These are phyloP conservation scores for Aspergillus sclerotialis DNA, from an alignment of 2,329 filamentous ascomycete genomes.

Conservation along the genomic window DNA sequence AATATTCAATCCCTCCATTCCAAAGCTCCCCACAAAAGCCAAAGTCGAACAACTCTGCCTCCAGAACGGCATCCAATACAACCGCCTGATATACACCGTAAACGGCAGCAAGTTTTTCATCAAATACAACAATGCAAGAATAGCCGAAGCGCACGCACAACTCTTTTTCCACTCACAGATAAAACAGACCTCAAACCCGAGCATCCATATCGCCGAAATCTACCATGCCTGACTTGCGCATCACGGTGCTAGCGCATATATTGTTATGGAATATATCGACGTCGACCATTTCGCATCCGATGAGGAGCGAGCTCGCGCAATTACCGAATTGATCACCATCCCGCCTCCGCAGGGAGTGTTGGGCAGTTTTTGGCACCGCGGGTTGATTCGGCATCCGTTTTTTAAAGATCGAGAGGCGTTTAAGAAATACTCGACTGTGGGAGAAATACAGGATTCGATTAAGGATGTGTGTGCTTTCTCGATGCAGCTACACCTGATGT, in stretches of 20 bases:
- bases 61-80: not conserved
- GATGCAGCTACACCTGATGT: not conserved
- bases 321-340: slow-evolving; percentile 8
- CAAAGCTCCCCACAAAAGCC: not conserved
- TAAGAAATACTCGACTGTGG: not conserved
- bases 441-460: not conserved
- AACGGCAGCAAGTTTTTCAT: slow-evolving; percentile 2
- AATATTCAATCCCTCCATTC: not conserved
- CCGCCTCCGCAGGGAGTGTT: slow-evolving; percentile 1
- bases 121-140: slow-evolving; percentile 4
- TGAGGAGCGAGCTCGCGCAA: slow-evolving; percentile 6
- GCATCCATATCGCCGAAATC: slow-evolving; percentile 6
- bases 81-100: slow-evolving; percentile 1
- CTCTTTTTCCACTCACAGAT: slow-evolving; percentile 4
- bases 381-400: slow-evolving; percentile 8
- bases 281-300: slow-evolving; percentile 3
- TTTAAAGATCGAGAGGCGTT: slow-evolving; percentile 4
- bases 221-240: slow-evolving; percentile 4
- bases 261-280: slow-evolving; percentile 8
- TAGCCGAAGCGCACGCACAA: slow-evolving; percentile 3
- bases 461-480: no score
- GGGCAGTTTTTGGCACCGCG: slow-evolving; percentile 5
- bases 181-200: not conserved
- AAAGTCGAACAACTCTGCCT: not conserved
- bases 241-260: slow-evolving; percentile 1